phyloP scores from a whole-genome alignment of 106 monocot species.

The Xerophyta viscosa region DNA sequence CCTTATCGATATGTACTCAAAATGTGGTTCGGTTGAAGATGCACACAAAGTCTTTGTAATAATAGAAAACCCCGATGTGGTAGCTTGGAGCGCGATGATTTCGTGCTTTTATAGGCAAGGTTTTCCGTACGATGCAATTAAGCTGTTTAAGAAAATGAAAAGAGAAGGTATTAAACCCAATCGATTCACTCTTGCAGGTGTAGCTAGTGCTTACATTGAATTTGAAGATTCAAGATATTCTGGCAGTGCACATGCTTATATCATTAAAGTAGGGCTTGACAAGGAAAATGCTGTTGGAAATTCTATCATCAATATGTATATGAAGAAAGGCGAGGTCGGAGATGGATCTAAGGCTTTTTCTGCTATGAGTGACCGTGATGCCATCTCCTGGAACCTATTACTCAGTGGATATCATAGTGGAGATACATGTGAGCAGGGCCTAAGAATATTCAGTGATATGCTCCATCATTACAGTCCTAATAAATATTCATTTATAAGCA shows the following conservation, averaged over 20 bases:
- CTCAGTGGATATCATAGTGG: conserved; percentile 38
- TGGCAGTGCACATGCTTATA: conserved; percentile 16
- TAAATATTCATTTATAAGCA: conserved; percentile 22
- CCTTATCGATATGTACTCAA: conserved; percentile 53
- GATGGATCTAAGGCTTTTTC: conserved; percentile 29
- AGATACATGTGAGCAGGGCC: conserved; percentile 8
- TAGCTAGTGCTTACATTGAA: conserved; percentile 25
- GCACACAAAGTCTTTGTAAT: conserved; percentile 23
- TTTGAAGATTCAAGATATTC: conserved; percentile 10
- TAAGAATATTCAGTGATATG: conserved; percentile 28
- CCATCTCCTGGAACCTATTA: conserved; percentile 45
- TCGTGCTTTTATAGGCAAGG: neutral
- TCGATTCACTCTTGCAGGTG: conserved; percentile 26
- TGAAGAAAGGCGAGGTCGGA: conserved; percentile 17
- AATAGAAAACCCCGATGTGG: conserved; percentile 29
- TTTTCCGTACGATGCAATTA: conserved; percentile 37
- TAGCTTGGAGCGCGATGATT: conserved; percentile 43
- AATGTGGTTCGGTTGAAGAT: conserved; percentile 22
- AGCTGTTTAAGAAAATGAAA: conserved; percentile 20
- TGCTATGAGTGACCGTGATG: conserved; percentile 13
- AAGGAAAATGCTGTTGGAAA: conserved; percentile 21
- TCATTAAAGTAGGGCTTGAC: conserved; percentile 21
- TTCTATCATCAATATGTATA: conserved; percentile 24
- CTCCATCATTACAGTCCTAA: conserved; percentile 23
- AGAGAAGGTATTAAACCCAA: conserved; percentile 15